Evolutionary conservation across 192 early-diverging fungal genomes (phyloP).

Genomic region (Phlyctochytrium bullatum): DNA sequence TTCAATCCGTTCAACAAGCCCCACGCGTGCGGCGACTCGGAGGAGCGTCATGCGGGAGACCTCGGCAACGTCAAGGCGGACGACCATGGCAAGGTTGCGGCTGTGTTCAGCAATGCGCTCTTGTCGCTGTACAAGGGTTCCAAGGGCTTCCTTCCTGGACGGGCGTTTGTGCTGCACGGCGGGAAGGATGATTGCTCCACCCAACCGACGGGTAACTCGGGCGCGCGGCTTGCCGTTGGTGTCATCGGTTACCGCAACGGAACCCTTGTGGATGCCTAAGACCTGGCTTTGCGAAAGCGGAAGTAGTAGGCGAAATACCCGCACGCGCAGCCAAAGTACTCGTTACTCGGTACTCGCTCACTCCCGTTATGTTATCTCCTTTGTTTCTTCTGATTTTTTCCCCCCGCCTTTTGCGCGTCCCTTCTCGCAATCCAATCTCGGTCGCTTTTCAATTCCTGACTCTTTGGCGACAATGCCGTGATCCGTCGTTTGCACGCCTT

Average conservation of each 20-base stretch:
- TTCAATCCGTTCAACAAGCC: slow-evolving; percentile 29
- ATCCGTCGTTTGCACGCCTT: no score
- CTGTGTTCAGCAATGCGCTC: neutral
- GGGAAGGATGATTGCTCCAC: slow-evolving; percentile 29
- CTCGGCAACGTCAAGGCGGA: slow-evolving; percentile 29
- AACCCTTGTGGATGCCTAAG: neutral
- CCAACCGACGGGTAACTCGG: slow-evolving; percentile 33
- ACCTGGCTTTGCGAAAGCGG: no score
- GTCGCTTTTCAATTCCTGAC: no score
- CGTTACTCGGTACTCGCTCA: no score
- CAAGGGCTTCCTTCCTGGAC: slow-evolving; percentile 15
- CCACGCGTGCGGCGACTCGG: slow-evolving; percentile 21
- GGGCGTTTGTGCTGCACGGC: slow-evolving; percentile 28
- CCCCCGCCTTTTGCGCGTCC: no score
- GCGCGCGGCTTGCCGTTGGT: slow-evolving; percentile 26
- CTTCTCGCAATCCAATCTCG: no score
- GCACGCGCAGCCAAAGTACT: no score
- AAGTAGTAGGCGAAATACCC: no score
- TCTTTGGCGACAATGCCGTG: no score
- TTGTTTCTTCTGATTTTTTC: no score
- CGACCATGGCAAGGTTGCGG: slow-evolving; percentile 10
- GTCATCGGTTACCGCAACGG: slow-evolving; percentile 20
- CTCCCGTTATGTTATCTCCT: no score
- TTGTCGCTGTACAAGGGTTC: slow-evolving; percentile 2
- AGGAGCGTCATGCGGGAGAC: slow-evolving; percentile 25